Base-by-base conservation (phyloP, 495 filamentous ascomycete species). In the Xylaria acuta region DNA sequence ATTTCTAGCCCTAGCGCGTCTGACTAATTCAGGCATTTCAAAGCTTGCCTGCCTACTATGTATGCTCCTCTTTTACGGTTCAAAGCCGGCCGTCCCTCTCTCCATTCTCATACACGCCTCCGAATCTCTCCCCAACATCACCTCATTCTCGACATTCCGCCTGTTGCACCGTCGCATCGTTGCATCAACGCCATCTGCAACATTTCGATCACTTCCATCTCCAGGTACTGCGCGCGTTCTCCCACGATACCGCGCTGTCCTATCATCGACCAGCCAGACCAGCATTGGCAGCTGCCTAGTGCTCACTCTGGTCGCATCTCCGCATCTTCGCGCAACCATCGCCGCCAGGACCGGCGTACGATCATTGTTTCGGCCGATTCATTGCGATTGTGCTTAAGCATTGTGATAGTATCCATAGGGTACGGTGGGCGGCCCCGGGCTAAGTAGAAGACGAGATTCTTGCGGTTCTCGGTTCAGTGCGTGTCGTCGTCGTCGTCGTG, bases 371-470 rank as follows among this genome's bases (percentile, higher is more conserved):
- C 59, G 53, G 64, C 34, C 60, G 63, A 56, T 51, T 71, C 63
- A 53, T 72, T 53, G 34, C 63, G 30, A 65, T 54, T 67, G 62
- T 67, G 63, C 70, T 53, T 22, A 32, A 64, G 63, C 70, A 72
- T 73, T 58, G 53, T 67, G 64, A 75, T 74, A 71, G 67, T 72
- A 73, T 69, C 70, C 71, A 71, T 73, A 69, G 77, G 76, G 73
- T 73, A 74, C 74, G 76, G 71, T 74, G 77, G 77, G 53, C 74
- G 76, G 76, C 75, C 76, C 76, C 67, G 63, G 76, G 66, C 74
- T 76, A 62, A 77, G 58, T 73, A 73, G 71, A 72, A 71, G 73
- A 76, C 76, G 67, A 76, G 74, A 76, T 74, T 76, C 58, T 71
- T 67, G 73, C 74, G 74, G 74, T 76, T 47, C 70, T 73, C 74